Evolutionary conservation across 768 basidiomycete species (phyloP).

Genomic region (Crassisporium funariophilum): DNA sequence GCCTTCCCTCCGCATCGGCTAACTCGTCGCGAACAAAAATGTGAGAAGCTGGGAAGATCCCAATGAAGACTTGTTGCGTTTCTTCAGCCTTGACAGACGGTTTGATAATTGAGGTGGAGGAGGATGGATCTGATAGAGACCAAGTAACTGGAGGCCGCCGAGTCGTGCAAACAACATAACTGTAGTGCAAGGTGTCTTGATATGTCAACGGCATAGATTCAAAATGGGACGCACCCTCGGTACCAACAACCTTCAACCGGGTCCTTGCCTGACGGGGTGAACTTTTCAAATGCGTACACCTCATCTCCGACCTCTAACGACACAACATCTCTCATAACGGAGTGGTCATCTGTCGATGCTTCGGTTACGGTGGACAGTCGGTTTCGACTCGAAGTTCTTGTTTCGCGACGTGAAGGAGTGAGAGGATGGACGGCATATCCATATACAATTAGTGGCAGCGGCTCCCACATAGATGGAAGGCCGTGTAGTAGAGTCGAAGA

Average conservation of each 20-base stretch:
- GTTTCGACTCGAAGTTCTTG: constrained; percentile 57
- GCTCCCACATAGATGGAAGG: constrained; percentile 46
- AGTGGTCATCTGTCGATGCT: constrained; percentile 62
- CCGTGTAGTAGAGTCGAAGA: constrained; percentile 16
- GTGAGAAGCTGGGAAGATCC: constrained; percentile 91
- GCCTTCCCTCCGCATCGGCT: constrained; percentile 83
- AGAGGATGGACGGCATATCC: constrained; percentile 90
- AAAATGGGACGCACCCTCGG: constrained; percentile 71
- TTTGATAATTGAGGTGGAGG: constrained; percentile 42
- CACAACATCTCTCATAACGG: constrained; percentile 73
- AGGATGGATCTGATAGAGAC: constrained; percentile 62
- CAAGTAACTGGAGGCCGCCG: constrained; percentile 72
- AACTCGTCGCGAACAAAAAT: constrained; percentile 86
- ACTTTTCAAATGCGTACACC: constrained; percentile 95
- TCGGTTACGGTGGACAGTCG: constrained; percentile 65
- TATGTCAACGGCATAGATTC: constrained; percentile 9
- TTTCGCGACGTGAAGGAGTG: constrained; percentile 73
- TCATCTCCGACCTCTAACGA: constrained; percentile 94
- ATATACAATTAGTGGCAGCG: constrained; percentile 72
- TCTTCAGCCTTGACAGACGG: constrained; percentile 67
- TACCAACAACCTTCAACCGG: constrained; percentile 83
- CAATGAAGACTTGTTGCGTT: constrained; percentile 87
- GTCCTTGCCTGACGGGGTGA: constrained; percentile 71
- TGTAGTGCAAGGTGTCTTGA: constrained; percentile 29
- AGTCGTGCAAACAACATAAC: constrained; percentile 86